A percentile compares a stretch with the other conserved stretches of the same genome.
phyloP scores from a whole-genome alignment of 176 grass and related monocot genomes.

The Chrysopogon serrulatus region DNA sequence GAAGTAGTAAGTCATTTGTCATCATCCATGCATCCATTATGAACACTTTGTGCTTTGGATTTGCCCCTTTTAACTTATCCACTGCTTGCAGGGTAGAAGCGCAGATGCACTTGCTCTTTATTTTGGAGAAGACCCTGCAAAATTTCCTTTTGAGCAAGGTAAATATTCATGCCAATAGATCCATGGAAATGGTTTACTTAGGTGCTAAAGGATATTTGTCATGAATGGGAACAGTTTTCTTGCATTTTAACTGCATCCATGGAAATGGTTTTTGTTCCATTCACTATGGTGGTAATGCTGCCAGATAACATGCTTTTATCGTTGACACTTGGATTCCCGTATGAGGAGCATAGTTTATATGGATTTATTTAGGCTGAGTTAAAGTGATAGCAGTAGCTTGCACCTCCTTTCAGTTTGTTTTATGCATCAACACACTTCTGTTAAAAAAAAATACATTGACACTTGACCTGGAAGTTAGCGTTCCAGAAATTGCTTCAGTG shows the following conservation, averaged over 20 bases:
- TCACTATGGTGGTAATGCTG: conserved; percentile 9
- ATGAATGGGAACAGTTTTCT: background rate
- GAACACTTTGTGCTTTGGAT: conserved; percentile 21
- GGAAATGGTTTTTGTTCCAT: background rate
- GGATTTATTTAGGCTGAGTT: too few species aligned
- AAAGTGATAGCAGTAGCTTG: too few species aligned
- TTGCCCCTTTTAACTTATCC: conserved; percentile 15
- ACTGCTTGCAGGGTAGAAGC: conserved; percentile 70
- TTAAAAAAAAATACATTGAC: background rate
- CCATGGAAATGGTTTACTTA: background rate
- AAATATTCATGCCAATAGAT: conserved; percentile 24
- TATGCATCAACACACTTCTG: background rate
- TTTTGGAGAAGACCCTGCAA: conserved; percentile 95
- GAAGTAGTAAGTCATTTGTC: conserved; percentile 70
- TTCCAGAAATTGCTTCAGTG: background rate
- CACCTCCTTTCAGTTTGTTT: too few species aligned
- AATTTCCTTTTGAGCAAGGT: conserved; percentile 95
- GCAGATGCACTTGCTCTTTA: conserved; percentile 77
- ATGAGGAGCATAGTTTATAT: too few species aligned
- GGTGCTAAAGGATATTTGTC: background rate
- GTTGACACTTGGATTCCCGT: background rate
- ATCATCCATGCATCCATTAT: conserved; percentile 24
- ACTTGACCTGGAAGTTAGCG: background rate
- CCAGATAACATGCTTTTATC: background rate
- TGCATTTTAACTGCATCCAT: background rate